Percentiles rank a stretch among this genome's conserved stretches.
Evolutionary conservation across 2,329 filamentous ascomycete species (phyloP).

Genomic region (Fusarium brevicatenulatum): DNA sequence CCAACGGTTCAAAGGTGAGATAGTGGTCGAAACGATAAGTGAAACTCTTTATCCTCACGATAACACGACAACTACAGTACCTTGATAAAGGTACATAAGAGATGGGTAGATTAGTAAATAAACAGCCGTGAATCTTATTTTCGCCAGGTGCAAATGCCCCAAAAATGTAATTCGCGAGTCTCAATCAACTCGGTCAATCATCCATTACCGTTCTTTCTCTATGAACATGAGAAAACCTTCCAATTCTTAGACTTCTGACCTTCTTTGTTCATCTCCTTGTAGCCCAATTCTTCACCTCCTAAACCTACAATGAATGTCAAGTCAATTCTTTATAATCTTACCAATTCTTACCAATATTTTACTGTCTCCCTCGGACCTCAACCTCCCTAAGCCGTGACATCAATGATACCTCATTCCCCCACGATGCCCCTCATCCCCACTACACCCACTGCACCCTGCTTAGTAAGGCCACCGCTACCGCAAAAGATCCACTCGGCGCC

Average conservation of each 20-base stretch:
- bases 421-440: conserved; percentile 32
- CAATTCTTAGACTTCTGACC: neutral
- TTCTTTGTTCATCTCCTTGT: neutral
- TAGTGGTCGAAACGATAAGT: neutral
- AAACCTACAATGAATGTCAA: neutral
- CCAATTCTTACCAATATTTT: conserved; percentile 9
- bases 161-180: neutral
- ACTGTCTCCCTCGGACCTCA: neutral
- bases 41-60: neutral
- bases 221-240: neutral
- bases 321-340: conserved; percentile 2
- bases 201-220: neutral
- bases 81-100: neutral
- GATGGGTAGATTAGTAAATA: neutral
- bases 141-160: neutral
- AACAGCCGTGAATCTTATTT: neutral
- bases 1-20: neutral
- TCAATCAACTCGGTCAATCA: neutral
- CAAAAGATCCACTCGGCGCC: conserved; percentile 22
- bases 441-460: conserved; percentile 15
- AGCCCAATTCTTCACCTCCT: neutral
- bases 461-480: conserved; percentile 30
- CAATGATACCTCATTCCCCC: conserved; percentile 1
- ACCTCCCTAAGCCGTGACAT: conserved; percentile 13
- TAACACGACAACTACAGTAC: neutral